phyloP scores from a whole-genome alignment of 1,284 basidiomycete genomes.

The Singerocomus inundabilis region DNA sequence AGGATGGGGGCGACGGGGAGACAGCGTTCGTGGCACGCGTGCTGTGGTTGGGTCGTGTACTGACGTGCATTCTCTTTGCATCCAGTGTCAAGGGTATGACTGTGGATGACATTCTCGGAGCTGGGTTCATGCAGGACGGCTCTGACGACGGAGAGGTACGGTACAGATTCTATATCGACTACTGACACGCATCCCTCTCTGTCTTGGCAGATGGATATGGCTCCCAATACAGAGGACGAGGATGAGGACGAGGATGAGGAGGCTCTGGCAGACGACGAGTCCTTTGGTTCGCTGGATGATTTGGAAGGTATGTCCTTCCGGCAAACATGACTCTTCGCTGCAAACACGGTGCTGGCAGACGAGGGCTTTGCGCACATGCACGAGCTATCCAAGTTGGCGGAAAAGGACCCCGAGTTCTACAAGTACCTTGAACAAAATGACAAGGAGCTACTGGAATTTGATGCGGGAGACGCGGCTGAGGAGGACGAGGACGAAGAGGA shows the following conservation, averaged over 20 bases:
- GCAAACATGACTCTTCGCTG: neutral
- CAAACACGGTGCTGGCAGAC: conserved; percentile 39
- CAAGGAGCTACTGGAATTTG: conserved; percentile 82
- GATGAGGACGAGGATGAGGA: conserved; percentile 47
- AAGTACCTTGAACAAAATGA: conserved; percentile 98
- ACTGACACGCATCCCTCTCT: conserved; percentile 9
- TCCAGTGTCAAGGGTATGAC: conserved; percentile 63
- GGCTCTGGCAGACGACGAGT: conserved; percentile 65
- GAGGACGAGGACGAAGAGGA: conserved; percentile 33
- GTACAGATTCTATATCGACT: neutral
- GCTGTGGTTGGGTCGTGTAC: neutral
- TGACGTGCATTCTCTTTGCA: conserved; percentile 15
- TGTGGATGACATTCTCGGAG: conserved; percentile 81
- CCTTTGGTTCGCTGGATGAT: conserved; percentile 76
- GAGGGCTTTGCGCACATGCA: conserved; percentile 72
- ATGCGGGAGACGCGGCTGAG: conserved; percentile 39
- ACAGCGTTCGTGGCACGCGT: conserved; percentile 15
- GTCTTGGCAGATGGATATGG: conserved; percentile 37
- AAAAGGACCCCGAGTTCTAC: conserved; percentile 98
- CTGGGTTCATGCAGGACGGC: conserved; percentile 70
- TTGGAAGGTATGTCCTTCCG: conserved; percentile 54
- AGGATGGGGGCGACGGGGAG: conserved; percentile 19
- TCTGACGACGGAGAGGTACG: conserved; percentile 40
- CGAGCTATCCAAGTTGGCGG: conserved; percentile 87
- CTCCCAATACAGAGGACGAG: conserved; percentile 43